A percentile compares a stretch with the other conserved stretches of the same genome.
Evolutionary conservation across 2,329 filamentous ascomycete genomes (phyloP).

Genomic region (Aspergillus fumigatiaffinis): DNA sequence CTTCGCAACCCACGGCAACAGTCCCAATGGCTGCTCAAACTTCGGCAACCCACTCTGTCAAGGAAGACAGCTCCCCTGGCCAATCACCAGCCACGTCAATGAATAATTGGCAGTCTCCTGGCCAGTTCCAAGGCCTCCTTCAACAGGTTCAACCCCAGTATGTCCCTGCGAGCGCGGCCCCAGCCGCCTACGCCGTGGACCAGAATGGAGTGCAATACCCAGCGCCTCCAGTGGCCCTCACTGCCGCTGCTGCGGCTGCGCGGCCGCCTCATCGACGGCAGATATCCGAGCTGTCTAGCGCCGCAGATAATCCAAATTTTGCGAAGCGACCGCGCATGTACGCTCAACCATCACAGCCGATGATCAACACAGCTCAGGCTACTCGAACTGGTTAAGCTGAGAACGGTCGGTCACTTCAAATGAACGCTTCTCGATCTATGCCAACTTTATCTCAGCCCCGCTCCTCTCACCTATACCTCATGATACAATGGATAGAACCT

Average conservation of each 20-base stretch:
- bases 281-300: conserved; percentile 58
- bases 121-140: conserved; percentile 53
- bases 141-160: conserved; percentile 42
- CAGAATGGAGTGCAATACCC: conserved; percentile 40
- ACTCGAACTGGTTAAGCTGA: conserved; percentile 32
- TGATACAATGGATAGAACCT: neutral
- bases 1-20: conserved; percentile 36
- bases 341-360: conserved; percentile 41
- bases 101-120: conserved; percentile 62
- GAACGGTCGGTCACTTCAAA: neutral
- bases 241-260: conserved; percentile 24
- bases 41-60: conserved; percentile 53
- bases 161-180: conserved; percentile 37
- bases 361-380: conserved; percentile 49
- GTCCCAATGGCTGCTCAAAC: conserved; percentile 48
- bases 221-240: conserved; percentile 32
- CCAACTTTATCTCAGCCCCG: neutral
- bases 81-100: conserved; percentile 57
- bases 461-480: neutral
- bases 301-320: conserved; percentile 49
- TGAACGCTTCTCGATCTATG: conserved; percentile 2
- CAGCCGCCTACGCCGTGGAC: conserved; percentile 36
- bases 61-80: conserved; percentile 60
- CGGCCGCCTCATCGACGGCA: conserved; percentile 51
- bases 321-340: conserved; percentile 60